Base-by-base conservation (phyloP, 2,329 filamentous ascomycete genomes). In the Trichothecium sympodiale region DNA sequence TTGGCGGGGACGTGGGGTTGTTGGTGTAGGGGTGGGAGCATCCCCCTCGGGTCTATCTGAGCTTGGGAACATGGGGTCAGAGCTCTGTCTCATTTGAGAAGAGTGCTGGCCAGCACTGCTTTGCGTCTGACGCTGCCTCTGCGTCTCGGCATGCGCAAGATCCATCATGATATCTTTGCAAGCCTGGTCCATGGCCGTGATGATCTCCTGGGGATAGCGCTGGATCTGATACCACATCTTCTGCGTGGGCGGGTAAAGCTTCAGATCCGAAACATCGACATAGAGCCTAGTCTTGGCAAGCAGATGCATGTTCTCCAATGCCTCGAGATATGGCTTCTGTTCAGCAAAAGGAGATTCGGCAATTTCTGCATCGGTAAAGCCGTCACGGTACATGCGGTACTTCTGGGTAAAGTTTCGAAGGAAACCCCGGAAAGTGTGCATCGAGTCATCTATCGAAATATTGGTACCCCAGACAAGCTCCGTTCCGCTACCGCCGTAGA, bases 381-480 rank as follows among this genome's bases (percentile, higher is more conserved):
- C 88, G 47, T 94, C 85, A 16, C 77, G 75, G 63, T 89, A 91
- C 74, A 96, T 76, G 43, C 91, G 84, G 53, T 98, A 96, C 59
- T 95, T 95, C 46, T 77, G 80, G 41, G 87, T 85, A 49, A 91
- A 98, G 55, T 94, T 93, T 53, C 79, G 77, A 18, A 98, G 65
- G 51, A 98, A 98, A 44, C 91, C 87, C 52, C 91, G 89, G 67
- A 95, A 94, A 0, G 80, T 71, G 35, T 78, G 75, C 57, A 93
- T 83, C 0, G 86, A 87, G 55, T 96, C 88, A 41, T 85, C 77
- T 36, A 98, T 82, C 5, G 89, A 94, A 34, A 98, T 84, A 28
- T 94, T 96, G 30, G 91, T 98, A 56, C 91, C 91, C 91, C 91
- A 98, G 44, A 98, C 89, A 39, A 93, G 76, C 46, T 82, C 78